Evolutionary conservation across 768 basidiomycete species (phyloP).

Genomic region (Mycena pura): DNA sequence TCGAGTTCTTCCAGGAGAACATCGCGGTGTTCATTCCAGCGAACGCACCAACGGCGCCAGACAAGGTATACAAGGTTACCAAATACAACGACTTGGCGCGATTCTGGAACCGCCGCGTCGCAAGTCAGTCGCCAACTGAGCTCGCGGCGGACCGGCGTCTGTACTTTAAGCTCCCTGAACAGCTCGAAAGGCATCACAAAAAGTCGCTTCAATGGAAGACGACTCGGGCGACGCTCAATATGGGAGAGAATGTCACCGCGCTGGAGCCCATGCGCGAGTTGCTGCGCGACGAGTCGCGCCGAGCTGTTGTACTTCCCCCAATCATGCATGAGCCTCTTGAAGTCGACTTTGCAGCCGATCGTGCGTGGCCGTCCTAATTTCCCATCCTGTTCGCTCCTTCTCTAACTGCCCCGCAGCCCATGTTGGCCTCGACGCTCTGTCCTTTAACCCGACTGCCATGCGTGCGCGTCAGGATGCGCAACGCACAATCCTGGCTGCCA

Average conservation of each 20-base stretch:
- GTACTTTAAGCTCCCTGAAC: slow-evolving; percentile 26
- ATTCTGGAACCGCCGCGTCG: slow-evolving; percentile 19
- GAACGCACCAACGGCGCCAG: not conserved
- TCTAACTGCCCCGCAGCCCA: not conserved
- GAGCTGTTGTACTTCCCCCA: slow-evolving; percentile 1
- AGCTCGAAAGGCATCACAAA: slow-evolving; percentile 27
- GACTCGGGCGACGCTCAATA: slow-evolving; percentile 1
- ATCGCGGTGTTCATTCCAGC: not conserved
- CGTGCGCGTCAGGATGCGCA: not conserved
- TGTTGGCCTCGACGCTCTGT: not conserved
- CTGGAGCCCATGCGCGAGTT: not conserved
- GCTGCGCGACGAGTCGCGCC: not conserved
- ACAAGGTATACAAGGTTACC: slow-evolving; percentile 11
- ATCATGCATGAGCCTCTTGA: slow-evolving; percentile 2
- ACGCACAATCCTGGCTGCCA: not conserved
- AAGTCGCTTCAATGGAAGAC: slow-evolving; percentile 14
- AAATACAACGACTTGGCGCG: slow-evolving; percentile 16
- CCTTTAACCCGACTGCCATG: slow-evolving; percentile 9
- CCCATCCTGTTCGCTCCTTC: no score
- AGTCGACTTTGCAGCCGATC: slow-evolving; percentile 2
- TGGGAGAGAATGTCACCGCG: not conserved
- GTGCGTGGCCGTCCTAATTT: not conserved
- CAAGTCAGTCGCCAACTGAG: slow-evolving; percentile 3
- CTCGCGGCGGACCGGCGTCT: slow-evolving; percentile 7
- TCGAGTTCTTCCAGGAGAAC: slow-evolving; percentile 1